These are phyloP conservation scores for Podospora comata DNA, from an alignment of 495 filamentous ascomycete genomes.

Conservation along the genomic window DNA sequence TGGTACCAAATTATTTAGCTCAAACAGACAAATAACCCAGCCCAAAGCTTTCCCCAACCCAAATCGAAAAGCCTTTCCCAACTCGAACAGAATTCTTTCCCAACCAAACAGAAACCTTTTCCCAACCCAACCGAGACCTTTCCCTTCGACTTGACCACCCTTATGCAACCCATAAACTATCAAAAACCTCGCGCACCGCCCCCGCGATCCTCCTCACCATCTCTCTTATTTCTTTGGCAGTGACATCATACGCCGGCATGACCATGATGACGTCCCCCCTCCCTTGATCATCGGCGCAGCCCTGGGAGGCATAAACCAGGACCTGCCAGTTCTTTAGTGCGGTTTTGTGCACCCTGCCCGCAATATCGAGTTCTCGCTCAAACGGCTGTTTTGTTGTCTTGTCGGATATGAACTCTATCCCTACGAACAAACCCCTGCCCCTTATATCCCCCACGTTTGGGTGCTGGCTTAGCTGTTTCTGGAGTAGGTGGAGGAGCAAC, in stretches of 20 bases:
- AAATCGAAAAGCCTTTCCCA: too few species aligned
- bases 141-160: neutral
- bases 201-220: conserved; percentile 22
- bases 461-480: conserved; percentile 40
- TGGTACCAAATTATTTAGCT: too few species aligned
- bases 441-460: conserved; percentile 61
- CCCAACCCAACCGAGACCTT: neutral
- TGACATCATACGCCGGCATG: conserved; percentile 36
- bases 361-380: conserved; percentile 35
- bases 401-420: conserved; percentile 54
- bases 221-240: conserved; percentile 11
- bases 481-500: conserved; percentile 45
- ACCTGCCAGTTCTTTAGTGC: conserved; percentile 53
- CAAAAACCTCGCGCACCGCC: conserved; percentile 23
- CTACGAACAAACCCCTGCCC: conserved; percentile 62
- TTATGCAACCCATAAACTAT: too few species aligned
- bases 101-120: too few species aligned
- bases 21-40: too few species aligned
- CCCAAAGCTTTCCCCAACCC: too few species aligned
- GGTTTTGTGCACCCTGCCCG: conserved; percentile 49
- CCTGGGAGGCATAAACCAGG: conserved; percentile 64
- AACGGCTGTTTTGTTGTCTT: conserved; percentile 53
- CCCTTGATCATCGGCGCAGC: conserved; percentile 56
- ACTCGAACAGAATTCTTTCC: too few species aligned
- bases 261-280: conserved; percentile 70